Base-by-base conservation (phyloP, 345 rosid genomes). In the Lepidium africanum region DNA sequence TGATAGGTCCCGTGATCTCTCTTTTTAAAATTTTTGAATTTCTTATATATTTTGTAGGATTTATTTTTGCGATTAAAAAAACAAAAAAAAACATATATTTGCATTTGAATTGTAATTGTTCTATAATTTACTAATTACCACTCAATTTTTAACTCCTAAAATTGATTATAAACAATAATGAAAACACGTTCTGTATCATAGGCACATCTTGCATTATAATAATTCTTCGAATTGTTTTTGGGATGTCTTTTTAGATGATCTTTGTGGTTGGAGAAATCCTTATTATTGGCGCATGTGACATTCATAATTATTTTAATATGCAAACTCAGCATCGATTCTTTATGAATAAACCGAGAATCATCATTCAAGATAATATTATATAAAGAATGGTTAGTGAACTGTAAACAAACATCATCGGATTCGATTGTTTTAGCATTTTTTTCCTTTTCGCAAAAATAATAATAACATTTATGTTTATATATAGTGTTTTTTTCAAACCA, bases 281-380 rank as follows among this genome's bases (percentile, higher is more conserved):
- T 51, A 51, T 65, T 11, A 39, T 65, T 15, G 59, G 21, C 59
- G 15, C 69, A 49, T 48, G 68, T 37, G 68, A 37, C 23, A 19
- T 33, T 19, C 37, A 48, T 13, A 9, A 35, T 14, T 23, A 15
- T 43, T 42, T n/a, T n/a, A n/a, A 42, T 19, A 45, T 16, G 19
- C 50, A 45, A 45, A 45, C 19, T 49, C 52, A 48, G 52, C 52
- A 9, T 15, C 21, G 8, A 41, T 45, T 15, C 10, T 46, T 46
- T 46, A 17, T 46, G 3, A 46, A 9, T 17, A 12, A 9, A 9
- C 1, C 4, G 27, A 17, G 6, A 9, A 46, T 17, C 9, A 46
- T 46, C 9, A 6, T 12, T 12, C 43, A 30, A 30, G 33, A 1
- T 30, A 30, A 30, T 30, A 30, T 30, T 30, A 30, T 30, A 30